Conservation (phyloP, 2,329 filamentous ascomycete genomes). For the Trichothecium sympodiale region DNA sequence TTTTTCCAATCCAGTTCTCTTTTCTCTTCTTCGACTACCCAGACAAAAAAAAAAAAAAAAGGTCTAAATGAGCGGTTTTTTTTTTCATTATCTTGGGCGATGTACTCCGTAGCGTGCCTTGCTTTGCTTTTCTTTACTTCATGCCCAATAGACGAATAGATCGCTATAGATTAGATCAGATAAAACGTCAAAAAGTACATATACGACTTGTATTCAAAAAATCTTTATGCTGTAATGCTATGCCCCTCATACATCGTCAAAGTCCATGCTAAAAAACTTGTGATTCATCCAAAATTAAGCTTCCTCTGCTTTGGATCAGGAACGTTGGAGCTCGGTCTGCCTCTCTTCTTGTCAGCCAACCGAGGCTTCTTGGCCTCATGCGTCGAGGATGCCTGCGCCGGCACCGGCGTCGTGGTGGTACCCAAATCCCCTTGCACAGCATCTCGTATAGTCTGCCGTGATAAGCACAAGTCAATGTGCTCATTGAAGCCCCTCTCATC, state of each 20-base stretch:
- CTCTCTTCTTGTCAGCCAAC: conserved; percentile 25
- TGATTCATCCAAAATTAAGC: conserved; percentile 35
- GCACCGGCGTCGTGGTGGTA: conserved; percentile 7
- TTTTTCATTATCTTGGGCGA: conserved; percentile 1
- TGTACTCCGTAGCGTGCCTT: too few relatives aligned
- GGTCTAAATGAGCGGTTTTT: too few relatives aligned
- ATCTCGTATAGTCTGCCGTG: conserved; percentile 74
- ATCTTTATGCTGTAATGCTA: too few relatives aligned
- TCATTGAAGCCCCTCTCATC: conserved; percentile 75
- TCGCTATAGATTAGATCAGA: too few relatives aligned
- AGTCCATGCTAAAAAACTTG: too few relatives aligned
- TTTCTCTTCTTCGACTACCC: background rate
- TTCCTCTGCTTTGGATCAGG: conserved; percentile 38
- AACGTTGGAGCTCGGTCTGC: conserved; percentile 14
- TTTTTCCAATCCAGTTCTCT: background rate
- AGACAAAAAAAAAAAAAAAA: too few relatives aligned
- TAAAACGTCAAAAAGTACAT: too few relatives aligned
- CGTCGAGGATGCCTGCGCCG: conserved; percentile 15
- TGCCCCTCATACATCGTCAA: too few relatives aligned
- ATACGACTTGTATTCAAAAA: too few relatives aligned
- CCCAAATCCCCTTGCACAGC: conserved; percentile 48
- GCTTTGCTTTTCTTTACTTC: too few relatives aligned
- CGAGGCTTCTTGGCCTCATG: conserved; percentile 26
- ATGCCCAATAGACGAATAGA: too few relatives aligned
- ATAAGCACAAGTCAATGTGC: conserved; percentile 88